Base-by-base conservation (phyloP, 2,329 filamentous ascomycete species). In the Immersiporthe knoxdaviesiana region DNA sequence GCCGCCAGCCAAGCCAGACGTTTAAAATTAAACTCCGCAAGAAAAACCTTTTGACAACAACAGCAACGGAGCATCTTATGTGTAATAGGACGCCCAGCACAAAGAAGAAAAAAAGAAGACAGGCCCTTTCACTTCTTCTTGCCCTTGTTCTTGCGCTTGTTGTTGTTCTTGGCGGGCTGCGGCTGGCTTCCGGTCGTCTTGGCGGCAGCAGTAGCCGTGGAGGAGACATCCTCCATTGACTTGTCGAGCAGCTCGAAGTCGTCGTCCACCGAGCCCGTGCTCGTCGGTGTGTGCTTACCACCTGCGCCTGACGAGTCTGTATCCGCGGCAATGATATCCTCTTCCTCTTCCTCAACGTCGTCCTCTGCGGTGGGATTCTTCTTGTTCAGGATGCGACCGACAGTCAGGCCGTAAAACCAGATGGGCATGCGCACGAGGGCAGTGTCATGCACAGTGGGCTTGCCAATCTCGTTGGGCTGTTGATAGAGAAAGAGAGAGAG, bases 361-460 rank as follows among this genome's bases (percentile, higher is more conserved):
- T 79, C 74, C 18, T 76, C 71, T 70, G 81, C 80, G 41, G 72
- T 66, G 41, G 39, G 39, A 18, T 47, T 66, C 39, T 70, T 76
- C 75, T 80, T 76, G 72, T 77, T 72, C 18, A 89, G 72, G 67
- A 87, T 76, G 56, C 85, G 85, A 67, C 87, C 86, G 56, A 86
- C 72, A 6, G 85, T 86, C 69, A 83, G 82, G 66, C 80, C 84
- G 82, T 91, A 96, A 68, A 88, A 77, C 87, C 90, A 97, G 67
- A 90, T 77, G 0, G 96, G 96, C 6, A 97, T 82, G 66, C 91
- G 91, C 79, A 92, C 88, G 59, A 98, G 85, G 70, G 94, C 90
- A 0, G 96, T 99, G 77, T 98, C 92, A 72, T 82, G 87, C 78
- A 97, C 82, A 3, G 90, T 92, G 0, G 96, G 96, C 73, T 85